Evolutionary conservation across 192 early-diverging fungal species (phyloP), one percentile per base, ranked within the genome.

Genomic region (Umbelopsis isabellina): DNA sequence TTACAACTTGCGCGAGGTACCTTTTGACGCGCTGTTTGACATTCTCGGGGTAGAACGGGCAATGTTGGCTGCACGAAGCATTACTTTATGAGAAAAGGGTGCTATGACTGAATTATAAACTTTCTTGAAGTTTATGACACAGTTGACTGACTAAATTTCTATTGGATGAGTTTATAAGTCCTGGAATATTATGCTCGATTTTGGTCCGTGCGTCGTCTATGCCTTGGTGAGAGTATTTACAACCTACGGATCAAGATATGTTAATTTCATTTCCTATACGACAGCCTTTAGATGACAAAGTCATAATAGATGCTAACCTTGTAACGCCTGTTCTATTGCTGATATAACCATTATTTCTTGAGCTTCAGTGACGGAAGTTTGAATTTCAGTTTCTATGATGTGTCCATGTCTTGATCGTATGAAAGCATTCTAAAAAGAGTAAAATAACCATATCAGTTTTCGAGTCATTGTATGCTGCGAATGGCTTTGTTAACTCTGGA

Each of bases 301-400:
- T 18, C 0, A 1, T 16, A 18, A 2, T 35, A 15, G 9, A 35
- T 35, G 4, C 10, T 73, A 67, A 75, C 74, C 76, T 69, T 70
- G 41, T 30, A 78, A 52, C 4, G 71, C 72, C 4, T 73, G 61
- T 3, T 61, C 46, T 4, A 78, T 22, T 16, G 72, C 76, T 13
- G 72, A 52, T 10, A 70, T 50, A 41, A 78, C 68, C 7, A 65
- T 78, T 16, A 72, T 68, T 67, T 78, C 72, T 44, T 77, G 71
- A 13, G 71, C 61, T 22, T 47, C 44, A 30, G 35, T 47, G 45
- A 44, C 15, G 30, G 66, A 51, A 7, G 68, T 72, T 6, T 50
- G 25, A 7, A 73, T 33, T 15, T 70, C 71, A 46, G 67, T 65
- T 46, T 73, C 67, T 10, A 49, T 73, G 25, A 78, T 73, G 9